Evolutionary conservation across 345 rosid genomes (phyloP), one percentile per base, ranked within the genome.

Genomic region (Eutrema japonicum): DNA sequence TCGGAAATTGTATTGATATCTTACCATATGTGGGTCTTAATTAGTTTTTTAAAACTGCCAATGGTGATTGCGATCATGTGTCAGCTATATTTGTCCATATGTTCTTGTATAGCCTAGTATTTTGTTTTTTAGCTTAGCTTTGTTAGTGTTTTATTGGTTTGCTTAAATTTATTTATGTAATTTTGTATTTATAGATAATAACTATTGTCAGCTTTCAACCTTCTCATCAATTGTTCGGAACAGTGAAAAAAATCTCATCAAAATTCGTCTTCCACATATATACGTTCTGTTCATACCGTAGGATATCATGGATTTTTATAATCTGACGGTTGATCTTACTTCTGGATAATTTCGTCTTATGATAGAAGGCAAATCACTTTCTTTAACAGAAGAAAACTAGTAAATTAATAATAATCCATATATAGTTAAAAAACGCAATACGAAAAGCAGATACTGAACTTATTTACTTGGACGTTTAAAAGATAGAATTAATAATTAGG

Each of bases 31-130:
- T 55, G 64, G 35, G 29, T 26, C 22, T 18, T 18, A 18, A 18
- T 47, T 49, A 35, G 27, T 6, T 50, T 16, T 22, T 65, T 47
- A 12, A 18, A 50, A 66, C 58, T 26, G 50, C n/a, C 48, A 33
- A 22, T 51, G 4, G 37, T 45, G 54, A 35, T 56, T 18, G 40
- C 26, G 55, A 69, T 47, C 42, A 56, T 4, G 13, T 69, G 38
- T 29, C 54, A 68, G 32, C 43, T 55, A 35, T 7, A 43, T 55
- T 55, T 43, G 55, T 69, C 73, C 36, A 35, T 56, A 56, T 69
- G 46, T 18, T 56, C 55, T 11, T 7, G 2, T 16, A 27, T 50
- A 22, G 26, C 26, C 1, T 1, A 62, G 41, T 67, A 5, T 66
- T 7, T 36, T 11, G 8, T 2, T 12, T 66, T 22, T 22, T 22